These are phyloP conservation scores for Monosporascus sp. DNA, from an alignment of 2,329 filamentous ascomycete species.

Conservation along the genomic window DNA sequence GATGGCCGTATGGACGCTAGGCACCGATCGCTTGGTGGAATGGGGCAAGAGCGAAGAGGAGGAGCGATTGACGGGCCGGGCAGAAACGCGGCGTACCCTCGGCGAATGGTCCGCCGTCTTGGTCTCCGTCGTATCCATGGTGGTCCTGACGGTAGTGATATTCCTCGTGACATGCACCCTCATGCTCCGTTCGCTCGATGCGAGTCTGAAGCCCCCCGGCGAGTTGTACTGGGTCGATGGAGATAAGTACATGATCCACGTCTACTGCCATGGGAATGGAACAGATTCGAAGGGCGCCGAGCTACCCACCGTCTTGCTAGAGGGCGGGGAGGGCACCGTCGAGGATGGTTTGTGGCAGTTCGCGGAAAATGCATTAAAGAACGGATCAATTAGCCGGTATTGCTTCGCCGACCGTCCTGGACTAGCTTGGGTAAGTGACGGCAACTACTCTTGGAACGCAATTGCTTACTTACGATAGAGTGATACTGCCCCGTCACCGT, in stretches of 20 bases:
- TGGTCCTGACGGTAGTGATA: conserved; percentile 61
- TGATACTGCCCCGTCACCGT: conserved; percentile 88
- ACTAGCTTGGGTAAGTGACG: conserved; percentile 60
- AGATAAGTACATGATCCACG: conserved; percentile 79
- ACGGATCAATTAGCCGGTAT: conserved; percentile 80
- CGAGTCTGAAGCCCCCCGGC: conserved; percentile 67
- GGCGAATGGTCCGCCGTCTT: conserved; percentile 81
- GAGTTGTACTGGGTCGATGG: conserved; percentile 75
- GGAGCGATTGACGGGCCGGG: conserved; percentile 81
- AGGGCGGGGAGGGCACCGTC: conserved; percentile 74
- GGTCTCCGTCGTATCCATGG: conserved; percentile 65
- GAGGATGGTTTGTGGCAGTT: conserved; percentile 77
- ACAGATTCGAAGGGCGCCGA: conserved; percentile 49
- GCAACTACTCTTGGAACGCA: background rate
- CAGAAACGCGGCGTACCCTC: conserved; percentile 77
- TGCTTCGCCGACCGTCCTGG: conserved; percentile 96
- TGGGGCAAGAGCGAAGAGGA: conserved; percentile 95
- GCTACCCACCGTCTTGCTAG: conserved; percentile 77
- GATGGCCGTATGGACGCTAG: conserved; percentile 72
- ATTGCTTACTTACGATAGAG: conserved; percentile 41
- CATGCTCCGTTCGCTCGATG: conserved; percentile 73
- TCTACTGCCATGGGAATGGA: conserved; percentile 76
- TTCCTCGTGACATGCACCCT: conserved; percentile 76
- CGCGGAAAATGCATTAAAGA: conserved; percentile 68
- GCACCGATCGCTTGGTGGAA: conserved; percentile 75